Evolutionary conservation across 2,329 filamentous ascomycete species (phyloP).

Genomic region (Xylaria sp.): DNA sequence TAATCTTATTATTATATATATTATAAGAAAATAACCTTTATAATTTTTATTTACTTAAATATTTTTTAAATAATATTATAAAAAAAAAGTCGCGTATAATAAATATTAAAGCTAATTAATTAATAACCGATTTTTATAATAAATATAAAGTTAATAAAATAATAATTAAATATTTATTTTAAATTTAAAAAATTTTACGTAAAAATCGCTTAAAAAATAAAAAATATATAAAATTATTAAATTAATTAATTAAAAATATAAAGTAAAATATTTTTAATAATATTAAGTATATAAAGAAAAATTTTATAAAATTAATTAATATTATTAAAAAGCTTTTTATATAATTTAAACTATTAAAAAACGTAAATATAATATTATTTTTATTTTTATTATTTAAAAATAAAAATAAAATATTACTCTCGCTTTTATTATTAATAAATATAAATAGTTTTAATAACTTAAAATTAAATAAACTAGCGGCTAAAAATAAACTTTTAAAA

Average conservation of each 20-base stretch:
- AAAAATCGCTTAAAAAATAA: not conserved
- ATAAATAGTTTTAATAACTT: too few species aligned
- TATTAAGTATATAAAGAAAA: not conserved
- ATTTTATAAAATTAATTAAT: too few species aligned
- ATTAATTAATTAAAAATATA: not conserved
- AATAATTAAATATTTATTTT: not conserved
- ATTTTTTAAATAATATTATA: not conserved
- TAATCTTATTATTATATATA: too few species aligned
- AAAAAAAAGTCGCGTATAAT: not conserved
- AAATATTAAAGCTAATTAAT: not conserved
- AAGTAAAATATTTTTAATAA: not conserved
- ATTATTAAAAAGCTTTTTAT: not conserved
- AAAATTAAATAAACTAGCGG: too few species aligned
- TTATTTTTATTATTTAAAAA: too few species aligned
- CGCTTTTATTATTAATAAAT: not conserved
- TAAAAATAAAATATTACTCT: not conserved
- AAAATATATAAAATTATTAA: not conserved
- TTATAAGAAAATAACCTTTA: too few species aligned
- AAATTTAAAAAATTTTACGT: too few species aligned
- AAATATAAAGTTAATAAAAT: not conserved
- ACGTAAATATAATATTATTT: not conserved
- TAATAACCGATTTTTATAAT: not conserved
- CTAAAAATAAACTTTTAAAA: not conserved
- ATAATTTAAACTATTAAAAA: too few species aligned
- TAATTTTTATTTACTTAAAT: too few species aligned